Percentiles rank a stretch among this genome's conserved stretches.
phyloP scores from a whole-genome alignment of 1,284 basidiomycete species.

The Schizophyllum amplum region DNA sequence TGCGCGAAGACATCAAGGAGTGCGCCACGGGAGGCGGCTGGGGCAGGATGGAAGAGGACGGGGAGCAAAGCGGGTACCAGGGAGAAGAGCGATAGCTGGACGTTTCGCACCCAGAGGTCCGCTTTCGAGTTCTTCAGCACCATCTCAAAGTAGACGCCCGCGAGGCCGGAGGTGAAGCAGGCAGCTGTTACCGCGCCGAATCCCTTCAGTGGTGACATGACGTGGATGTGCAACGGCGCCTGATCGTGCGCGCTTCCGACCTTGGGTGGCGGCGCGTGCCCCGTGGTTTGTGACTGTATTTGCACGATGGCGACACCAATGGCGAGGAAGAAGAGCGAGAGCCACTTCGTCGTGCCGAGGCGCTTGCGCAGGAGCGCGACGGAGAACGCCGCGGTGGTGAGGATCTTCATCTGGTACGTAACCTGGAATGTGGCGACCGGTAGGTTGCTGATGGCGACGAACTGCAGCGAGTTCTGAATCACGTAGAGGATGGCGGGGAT shows the following conservation, averaged over 20 bases:
- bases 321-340: conserved; percentile 68
- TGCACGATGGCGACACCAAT: conserved; percentile 85
- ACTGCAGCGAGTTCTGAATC: conserved; percentile 95
- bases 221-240: conserved; percentile 30
- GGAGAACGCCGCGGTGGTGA: conserved; percentile 93
- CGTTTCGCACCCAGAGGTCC: conserved; percentile 95
- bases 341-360: conserved; percentile 64
- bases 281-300: conserved; percentile 45
- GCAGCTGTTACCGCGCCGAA: conserved; percentile 85
- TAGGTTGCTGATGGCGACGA: conserved; percentile 88
- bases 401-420: conserved; percentile 96
- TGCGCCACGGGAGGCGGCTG: conserved; percentile 21
- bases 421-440: conserved; percentile 94
- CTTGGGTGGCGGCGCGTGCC: conserved; percentile 20
- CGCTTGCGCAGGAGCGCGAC: conserved; percentile 83
- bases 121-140: conserved; percentile 86
- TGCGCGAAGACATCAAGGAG: conserved; percentile 45
- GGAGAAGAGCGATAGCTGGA: conserved; percentile 92
- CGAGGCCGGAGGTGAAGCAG: conserved; percentile 93
- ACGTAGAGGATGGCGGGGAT: conserved; percentile 84
- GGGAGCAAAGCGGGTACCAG: conserved; percentile 75
- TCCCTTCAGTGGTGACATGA: conserved; percentile 80
- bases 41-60: conserved; percentile 35
- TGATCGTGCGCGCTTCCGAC: conserved; percentile 52
- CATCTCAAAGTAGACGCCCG: conserved; percentile 98